Percentiles rank a stretch among this genome's conserved stretches.
Conservation (phyloP, 805 yeast species). For the Ogataea henricii region DNA sequence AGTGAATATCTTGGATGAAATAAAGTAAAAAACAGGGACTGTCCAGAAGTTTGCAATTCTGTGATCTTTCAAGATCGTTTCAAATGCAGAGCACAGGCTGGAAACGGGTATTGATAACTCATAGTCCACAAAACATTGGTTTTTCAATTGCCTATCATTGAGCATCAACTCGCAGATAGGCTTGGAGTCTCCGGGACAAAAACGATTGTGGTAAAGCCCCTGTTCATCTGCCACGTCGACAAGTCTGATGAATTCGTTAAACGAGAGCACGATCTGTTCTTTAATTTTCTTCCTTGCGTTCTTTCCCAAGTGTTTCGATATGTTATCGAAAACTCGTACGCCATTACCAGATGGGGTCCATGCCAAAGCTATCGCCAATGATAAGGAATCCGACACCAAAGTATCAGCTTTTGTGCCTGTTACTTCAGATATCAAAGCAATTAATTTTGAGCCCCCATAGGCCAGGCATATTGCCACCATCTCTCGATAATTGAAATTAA, state of each 20-base stretch:
- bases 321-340: conserved; percentile 25
- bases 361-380: conserved; percentile 41
- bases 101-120: conserved; percentile 17
- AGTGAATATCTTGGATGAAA: conserved; percentile 37
- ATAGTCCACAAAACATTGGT: conserved; percentile 19
- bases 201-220: conserved; percentile 11
- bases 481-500: conserved; percentile 37
- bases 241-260: conserved; percentile 39
- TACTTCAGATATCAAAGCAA: conserved; percentile 19
- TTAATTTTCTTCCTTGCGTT: conserved; percentile 12
- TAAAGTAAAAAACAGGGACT: conserved; percentile 37
- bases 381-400: conserved; percentile 28
- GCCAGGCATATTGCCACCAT: conserved; percentile 42
- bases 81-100: conserved; percentile 12
- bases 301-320: conserved; percentile 17
- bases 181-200: background rate
- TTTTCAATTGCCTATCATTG: background rate
- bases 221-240: conserved; percentile 42
- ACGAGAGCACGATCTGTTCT: conserved; percentile 35
- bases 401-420: conserved; percentile 4
- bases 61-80: conserved; percentile 9
- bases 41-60: conserved; percentile 37
- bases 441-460: conserved; percentile 22
- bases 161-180: background rate
- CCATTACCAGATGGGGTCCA: conserved; percentile 29